These are phyloP conservation scores for Citrus inodora DNA, from an alignment of 345 rosid genomes.

Conservation along the genomic window DNA sequence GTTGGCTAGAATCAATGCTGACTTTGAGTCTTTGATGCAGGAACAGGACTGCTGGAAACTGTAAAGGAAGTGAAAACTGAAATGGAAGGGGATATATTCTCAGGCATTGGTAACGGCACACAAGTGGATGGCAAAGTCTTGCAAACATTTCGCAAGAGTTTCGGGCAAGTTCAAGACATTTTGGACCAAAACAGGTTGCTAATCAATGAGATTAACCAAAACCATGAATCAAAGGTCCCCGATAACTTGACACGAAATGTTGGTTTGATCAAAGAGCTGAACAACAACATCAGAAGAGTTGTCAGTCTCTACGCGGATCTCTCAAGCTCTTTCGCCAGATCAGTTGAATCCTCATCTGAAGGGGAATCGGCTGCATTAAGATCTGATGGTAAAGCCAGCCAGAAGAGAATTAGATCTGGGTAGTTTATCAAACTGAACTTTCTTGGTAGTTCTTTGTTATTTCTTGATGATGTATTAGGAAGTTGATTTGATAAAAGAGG, in stretches of 20 bases:
- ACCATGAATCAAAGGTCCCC: slow-evolving; percentile 78
- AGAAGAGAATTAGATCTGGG: slow-evolving; percentile 82
- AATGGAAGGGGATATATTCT: slow-evolving; percentile 80
- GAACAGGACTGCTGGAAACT: not conserved
- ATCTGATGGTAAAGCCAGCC: slow-evolving; percentile 66
- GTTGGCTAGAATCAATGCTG: not conserved
- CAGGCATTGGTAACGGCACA: slow-evolving; percentile 53
- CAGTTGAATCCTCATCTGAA: slow-evolving; percentile 71
- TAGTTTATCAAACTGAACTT: slow-evolving; percentile 20
- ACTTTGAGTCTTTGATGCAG: slow-evolving; percentile 6
- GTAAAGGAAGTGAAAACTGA: not conserved
- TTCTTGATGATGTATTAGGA: slow-evolving; percentile 27
- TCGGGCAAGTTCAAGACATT: slow-evolving; percentile 76
- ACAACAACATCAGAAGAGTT: slow-evolving; percentile 79
- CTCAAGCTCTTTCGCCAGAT: slow-evolving; percentile 56
- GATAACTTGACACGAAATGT: slow-evolving; percentile 74
- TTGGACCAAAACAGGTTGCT: slow-evolving; percentile 79
- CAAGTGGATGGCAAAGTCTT: slow-evolving; percentile 57
- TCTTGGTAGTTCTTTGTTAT: slow-evolving; percentile 26
- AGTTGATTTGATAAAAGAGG: slow-evolving; percentile 6
- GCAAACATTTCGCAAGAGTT: slow-evolving; percentile 74
- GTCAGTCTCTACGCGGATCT: slow-evolving; percentile 85
- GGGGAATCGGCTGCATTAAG: slow-evolving; percentile 71
- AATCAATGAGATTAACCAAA: slow-evolving; percentile 81
- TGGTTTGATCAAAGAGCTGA: slow-evolving; percentile 82